These are phyloP conservation scores for Cytospora leucostoma DNA, from an alignment of 2,329 filamentous ascomycete species.

Conservation along the genomic window DNA sequence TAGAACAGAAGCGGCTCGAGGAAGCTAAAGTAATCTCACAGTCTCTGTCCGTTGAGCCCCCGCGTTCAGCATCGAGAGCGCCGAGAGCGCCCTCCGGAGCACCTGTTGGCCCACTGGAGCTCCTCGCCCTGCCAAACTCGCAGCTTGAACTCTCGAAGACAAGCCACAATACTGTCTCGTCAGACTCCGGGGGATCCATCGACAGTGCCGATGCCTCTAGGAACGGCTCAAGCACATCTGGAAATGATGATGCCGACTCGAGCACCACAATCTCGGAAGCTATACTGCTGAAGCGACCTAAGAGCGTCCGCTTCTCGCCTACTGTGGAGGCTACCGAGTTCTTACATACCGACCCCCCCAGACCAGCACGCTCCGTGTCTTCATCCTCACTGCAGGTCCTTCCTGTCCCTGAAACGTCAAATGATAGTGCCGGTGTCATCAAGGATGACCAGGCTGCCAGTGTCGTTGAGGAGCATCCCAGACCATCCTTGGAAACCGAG, in stretches of 20 bases:
- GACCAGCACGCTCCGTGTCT: slow-evolving; percentile 36
- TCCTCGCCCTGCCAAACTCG: slow-evolving; percentile 61
- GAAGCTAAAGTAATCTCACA: slow-evolving; percentile 41
- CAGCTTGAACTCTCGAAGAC: slow-evolving; percentile 38
- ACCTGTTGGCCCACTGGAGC: slow-evolving; percentile 49
- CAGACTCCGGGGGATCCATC: slow-evolving; percentile 9
- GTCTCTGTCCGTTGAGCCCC: background rate
- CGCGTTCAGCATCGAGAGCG: background rate
- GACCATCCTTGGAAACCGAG: background rate
- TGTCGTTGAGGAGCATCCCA: background rate
- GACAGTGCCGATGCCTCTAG: slow-evolving; percentile 19
- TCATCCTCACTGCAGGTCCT: slow-evolving; percentile 8
- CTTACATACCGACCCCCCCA: slow-evolving; percentile 53
- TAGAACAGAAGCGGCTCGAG: slow-evolving; percentile 64
- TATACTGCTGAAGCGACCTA: slow-evolving; percentile 46
- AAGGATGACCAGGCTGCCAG: background rate
- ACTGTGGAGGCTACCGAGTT: slow-evolving; percentile 67
- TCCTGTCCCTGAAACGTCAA: background rate
- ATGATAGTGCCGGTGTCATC: background rate
- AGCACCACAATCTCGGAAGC: slow-evolving; percentile 24
- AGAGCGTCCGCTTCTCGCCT: slow-evolving; percentile 72
- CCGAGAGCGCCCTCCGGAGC: slow-evolving; percentile 26
- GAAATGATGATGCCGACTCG: slow-evolving; percentile 26
- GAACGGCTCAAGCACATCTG: slow-evolving; percentile 20
- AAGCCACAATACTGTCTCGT: background rate